Percentiles rank a stretch among this genome's conserved stretches.
phyloP scores from a whole-genome alignment of 148 eudicot species.

The Simmondsia chinensis region DNA sequence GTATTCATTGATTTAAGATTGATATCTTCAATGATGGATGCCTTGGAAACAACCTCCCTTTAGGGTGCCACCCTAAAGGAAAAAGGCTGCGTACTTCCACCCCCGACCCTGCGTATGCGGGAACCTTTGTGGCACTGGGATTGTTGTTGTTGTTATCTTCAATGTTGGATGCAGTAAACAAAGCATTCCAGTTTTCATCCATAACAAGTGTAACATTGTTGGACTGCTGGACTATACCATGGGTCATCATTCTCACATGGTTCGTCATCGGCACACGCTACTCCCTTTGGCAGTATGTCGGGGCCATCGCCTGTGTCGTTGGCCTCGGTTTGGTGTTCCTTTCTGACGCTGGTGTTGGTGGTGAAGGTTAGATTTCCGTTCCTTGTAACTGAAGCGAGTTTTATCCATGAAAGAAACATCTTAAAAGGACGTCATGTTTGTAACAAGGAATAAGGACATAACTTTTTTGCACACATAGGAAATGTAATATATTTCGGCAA shows the following conservation, averaged over 20 bases:
- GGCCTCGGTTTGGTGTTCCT: constrained; percentile 72
- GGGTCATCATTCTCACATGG: constrained; percentile 83
- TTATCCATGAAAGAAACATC: too few relatives aligned
- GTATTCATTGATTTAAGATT: too few relatives aligned
- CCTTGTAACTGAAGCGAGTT: too few relatives aligned
- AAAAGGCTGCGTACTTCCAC: too few relatives aligned
- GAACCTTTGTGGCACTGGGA: not conserved
- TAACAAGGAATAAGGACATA: too few relatives aligned
- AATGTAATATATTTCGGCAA: too few relatives aligned
- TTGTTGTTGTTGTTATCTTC: not conserved
- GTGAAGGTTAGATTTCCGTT: constrained; percentile 49
- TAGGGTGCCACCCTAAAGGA: too few relatives aligned
- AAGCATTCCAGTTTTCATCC: constrained; percentile 74
- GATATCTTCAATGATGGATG: too few relatives aligned
- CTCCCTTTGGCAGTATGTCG: constrained; percentile 64
- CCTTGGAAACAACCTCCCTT: too few relatives aligned
- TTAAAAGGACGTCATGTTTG: too few relatives aligned
- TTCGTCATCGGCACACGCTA: constrained; percentile 60
- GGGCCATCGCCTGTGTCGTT: constrained; percentile 53
- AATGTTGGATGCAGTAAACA: constrained; percentile 48
- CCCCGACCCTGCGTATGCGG: too few relatives aligned
- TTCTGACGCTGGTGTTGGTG: constrained; percentile 71
- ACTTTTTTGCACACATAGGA: too few relatives aligned
- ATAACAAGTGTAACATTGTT: constrained; percentile 79
- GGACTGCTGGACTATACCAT: constrained; percentile 81